Evolutionary conservation across 2,329 filamentous ascomycete species (phyloP).

Genomic region (Didymosphaeria variabile): DNA sequence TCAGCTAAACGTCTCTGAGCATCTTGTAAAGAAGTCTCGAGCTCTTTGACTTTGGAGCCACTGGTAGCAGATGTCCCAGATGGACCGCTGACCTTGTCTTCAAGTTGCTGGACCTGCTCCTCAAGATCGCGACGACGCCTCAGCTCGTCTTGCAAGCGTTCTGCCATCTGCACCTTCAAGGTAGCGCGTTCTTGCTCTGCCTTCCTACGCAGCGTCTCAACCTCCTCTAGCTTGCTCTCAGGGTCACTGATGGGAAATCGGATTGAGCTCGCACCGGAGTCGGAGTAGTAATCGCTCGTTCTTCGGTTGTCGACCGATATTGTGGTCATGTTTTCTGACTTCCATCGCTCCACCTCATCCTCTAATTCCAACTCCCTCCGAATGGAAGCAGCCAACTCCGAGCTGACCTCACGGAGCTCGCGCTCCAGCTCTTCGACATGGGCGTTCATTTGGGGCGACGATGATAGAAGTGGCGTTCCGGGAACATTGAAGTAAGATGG

Average conservation of each 20-base stretch:
- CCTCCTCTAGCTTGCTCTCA: slow-evolving; percentile 69
- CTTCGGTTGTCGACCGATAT: slow-evolving; percentile 70
- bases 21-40: slow-evolving; percentile 84
- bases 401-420: slow-evolving; percentile 91
- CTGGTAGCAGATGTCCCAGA: slow-evolving; percentile 37
- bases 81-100: slow-evolving; percentile 70
- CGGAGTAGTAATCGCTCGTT: slow-evolving; percentile 97
- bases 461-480: slow-evolving; percentile 56
- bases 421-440: slow-evolving; percentile 90
- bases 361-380: slow-evolving; percentile 95
- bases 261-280: slow-evolving; percentile 88
- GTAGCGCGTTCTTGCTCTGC: slow-evolving; percentile 92
- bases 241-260: slow-evolving; percentile 74
- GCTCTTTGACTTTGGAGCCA: slow-evolving; percentile 72
- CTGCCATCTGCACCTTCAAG: slow-evolving; percentile 82
- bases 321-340: slow-evolving; percentile 74
- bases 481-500: slow-evolving; percentile 57
- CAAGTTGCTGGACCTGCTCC: slow-evolving; percentile 81
- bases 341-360: slow-evolving; percentile 87
- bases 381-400: slow-evolving; percentile 91
- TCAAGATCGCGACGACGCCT: slow-evolving; percentile 78
- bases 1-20: slow-evolving; percentile 82
- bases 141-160: slow-evolving; percentile 88
- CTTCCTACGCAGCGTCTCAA: slow-evolving; percentile 82
- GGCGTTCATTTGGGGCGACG: slow-evolving; percentile 57